phyloP scores from a whole-genome alignment of 805 yeast species.

The Wickerhamomyces xylosicus region DNA sequence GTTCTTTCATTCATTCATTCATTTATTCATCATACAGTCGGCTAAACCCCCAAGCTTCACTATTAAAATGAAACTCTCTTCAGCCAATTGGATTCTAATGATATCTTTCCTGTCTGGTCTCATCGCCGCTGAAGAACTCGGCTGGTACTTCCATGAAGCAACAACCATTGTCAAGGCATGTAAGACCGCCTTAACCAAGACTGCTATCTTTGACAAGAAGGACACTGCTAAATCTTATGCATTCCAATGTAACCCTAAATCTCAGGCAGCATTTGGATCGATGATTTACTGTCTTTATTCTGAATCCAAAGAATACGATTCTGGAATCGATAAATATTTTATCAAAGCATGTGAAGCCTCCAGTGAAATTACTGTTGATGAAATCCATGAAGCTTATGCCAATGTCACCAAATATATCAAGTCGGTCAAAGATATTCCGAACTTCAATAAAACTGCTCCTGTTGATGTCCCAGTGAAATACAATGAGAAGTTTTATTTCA shows the following conservation, averaged over 20 bases:
- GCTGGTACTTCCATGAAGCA: neutral
- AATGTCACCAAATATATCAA: constrained; percentile 36
- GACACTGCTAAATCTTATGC: constrained; percentile 12
- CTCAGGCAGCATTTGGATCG: constrained; percentile 22
- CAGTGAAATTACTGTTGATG: constrained; percentile 22
- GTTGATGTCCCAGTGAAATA: constrained; percentile 28
- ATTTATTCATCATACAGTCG: no score
- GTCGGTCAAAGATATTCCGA: constrained; percentile 21
- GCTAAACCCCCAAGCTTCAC: no score
- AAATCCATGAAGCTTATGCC: constrained; percentile 26
- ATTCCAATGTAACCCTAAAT: constrained; percentile 17
- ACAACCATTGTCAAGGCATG: constrained; percentile 15
- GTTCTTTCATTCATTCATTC: no score
- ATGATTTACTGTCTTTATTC: constrained; percentile 20
- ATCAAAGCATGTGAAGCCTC: constrained; percentile 17
- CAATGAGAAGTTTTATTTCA: constrained; percentile 16
- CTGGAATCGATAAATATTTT: constrained; percentile 13
- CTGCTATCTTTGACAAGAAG: constrained; percentile 16
- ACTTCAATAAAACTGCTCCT: constrained; percentile 24
- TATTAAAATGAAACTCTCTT: no score
- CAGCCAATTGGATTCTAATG: no score
- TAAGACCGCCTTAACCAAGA: constrained; percentile 13
- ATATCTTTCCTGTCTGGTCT: no score
- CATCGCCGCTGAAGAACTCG: neutral
- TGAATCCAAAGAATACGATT: constrained; percentile 5